Percentiles rank a stretch among this genome's conserved stretches.
phyloP scores from a whole-genome alignment of 805 yeast species.

The Candida schatavii region DNA sequence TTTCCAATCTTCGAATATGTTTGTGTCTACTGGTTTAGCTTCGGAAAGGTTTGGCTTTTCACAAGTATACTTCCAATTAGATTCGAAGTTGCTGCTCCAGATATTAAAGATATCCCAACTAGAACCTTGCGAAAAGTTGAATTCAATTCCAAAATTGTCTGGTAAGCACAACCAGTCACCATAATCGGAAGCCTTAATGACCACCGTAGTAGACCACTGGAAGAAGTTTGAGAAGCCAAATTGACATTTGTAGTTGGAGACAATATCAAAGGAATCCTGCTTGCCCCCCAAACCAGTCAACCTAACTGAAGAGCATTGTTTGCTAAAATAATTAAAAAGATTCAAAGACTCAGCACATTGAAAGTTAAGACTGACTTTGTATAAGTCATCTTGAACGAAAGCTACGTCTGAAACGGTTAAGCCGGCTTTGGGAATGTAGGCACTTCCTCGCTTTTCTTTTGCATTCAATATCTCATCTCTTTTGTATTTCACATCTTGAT shows the following conservation, averaged over 20 bases:
- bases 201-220: constrained; percentile 16
- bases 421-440: constrained; percentile 13
- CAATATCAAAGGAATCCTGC: constrained; percentile 2
- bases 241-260: constrained; percentile 7
- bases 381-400: constrained; percentile 14
- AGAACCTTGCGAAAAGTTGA: constrained; percentile 6
- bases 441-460: neutral
- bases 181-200: constrained; percentile 12
- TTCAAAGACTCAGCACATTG: constrained; percentile 14
- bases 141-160: constrained; percentile 13
- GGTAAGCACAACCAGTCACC: constrained; percentile 16
- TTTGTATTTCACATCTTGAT: constrained; percentile 1
- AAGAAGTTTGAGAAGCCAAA: constrained; percentile 12
- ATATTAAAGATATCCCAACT: neutral
- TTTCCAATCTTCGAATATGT: constrained; percentile 2
- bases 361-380: constrained; percentile 18
- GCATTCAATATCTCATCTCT: neutral
- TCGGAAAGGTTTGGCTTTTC: neutral
- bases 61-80: neutral
- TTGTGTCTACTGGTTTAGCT: neutral
- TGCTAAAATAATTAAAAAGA: constrained; percentile 11
- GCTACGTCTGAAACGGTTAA: constrained; percentile 16
- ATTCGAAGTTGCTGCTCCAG: constrained; percentile 1
- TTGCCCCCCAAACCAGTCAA: constrained; percentile 11
- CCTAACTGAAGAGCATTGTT: constrained; percentile 10